Conservation (phyloP, 345 rosid genomes). For the Camelina hispida region DNA sequence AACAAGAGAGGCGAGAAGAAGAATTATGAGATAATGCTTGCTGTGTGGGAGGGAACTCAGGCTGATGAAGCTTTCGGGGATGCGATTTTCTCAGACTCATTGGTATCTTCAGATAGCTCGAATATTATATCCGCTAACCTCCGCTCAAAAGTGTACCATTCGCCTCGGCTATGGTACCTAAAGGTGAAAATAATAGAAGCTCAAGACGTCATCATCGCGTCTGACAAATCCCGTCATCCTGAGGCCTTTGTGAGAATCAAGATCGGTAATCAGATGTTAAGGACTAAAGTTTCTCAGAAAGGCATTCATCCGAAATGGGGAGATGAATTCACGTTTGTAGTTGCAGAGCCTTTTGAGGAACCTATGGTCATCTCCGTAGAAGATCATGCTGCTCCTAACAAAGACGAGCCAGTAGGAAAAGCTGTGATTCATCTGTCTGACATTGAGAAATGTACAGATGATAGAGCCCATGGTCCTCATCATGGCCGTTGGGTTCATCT, state of each 20-base stretch:
- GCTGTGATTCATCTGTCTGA: slow-evolving; percentile 44
- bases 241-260: slow-evolving; percentile 73
- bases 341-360: slow-evolving; percentile 66
- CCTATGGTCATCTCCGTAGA: slow-evolving; percentile 51
- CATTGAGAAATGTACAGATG: slow-evolving; percentile 44
- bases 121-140: slow-evolving; percentile 53
- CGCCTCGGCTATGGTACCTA: slow-evolving; percentile 92
- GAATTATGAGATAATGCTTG: slow-evolving; percentile 89
- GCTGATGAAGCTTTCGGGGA: slow-evolving; percentile 95
- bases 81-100: slow-evolving; percentile 82
- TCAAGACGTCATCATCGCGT: slow-evolving; percentile 70
- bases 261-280: slow-evolving; percentile 66
- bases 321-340: slow-evolving; percentile 86
- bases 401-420: slow-evolving; percentile 53
- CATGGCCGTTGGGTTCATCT: slow-evolving; percentile 51
- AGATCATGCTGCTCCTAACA: slow-evolving; percentile 46
- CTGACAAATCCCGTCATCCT: slow-evolving; percentile 64
- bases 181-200: slow-evolving; percentile 85
- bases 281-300: slow-evolving; percentile 61
- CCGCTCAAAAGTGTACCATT: slow-evolving; percentile 88
- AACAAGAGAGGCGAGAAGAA: slow-evolving; percentile 59
- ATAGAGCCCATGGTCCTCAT: slow-evolving; percentile 13
- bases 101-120: slow-evolving; percentile 54
- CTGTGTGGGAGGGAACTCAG: slow-evolving; percentile 98
- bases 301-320: slow-evolving; percentile 73